These are phyloP conservation scores for Colletotrichum gloeosporioides DNA, from an alignment of 2,329 filamentous ascomycete genomes.

Conservation along the genomic window DNA sequence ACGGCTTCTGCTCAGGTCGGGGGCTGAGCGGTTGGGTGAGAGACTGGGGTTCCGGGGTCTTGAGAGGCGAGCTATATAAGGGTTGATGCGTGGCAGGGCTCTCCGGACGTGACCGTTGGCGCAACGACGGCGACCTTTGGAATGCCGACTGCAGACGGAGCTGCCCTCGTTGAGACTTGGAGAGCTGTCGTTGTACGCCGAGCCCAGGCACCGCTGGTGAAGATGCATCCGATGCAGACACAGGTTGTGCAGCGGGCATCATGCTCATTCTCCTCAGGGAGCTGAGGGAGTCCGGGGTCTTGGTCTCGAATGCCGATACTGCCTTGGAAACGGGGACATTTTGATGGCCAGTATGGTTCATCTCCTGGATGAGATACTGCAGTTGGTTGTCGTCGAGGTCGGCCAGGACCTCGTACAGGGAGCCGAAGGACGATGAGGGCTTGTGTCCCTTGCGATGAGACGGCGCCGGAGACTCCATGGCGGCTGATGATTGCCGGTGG, in stretches of 20 bases:
- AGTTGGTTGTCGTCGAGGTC: constrained; percentile 19
- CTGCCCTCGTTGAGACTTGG: constrained; percentile 15
- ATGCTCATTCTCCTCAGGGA: not conserved
- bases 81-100: not conserved
- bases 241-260: not conserved
- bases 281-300: not conserved
- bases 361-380: constrained; percentile 22
- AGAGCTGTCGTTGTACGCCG: not conserved
- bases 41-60: not conserved
- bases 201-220: not conserved
- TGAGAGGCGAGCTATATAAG: not conserved
- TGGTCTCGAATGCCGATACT: constrained; percentile 7
- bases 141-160: constrained; percentile 13
- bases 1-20: not conserved
- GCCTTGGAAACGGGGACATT: constrained; percentile 17
- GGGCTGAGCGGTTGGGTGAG: not conserved
- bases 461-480: not conserved
- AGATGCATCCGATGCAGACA: not conserved
- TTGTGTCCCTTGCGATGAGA: not conserved
- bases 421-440: constrained; percentile 2
- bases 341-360: constrained; percentile 19
- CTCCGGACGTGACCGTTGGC: not conserved
- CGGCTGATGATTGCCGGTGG: not conserved
- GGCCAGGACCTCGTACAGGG: constrained; percentile 17
- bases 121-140: not conserved